These are phyloP conservation scores for Alternaria dauci DNA, from an alignment of 2,329 filamentous ascomycete genomes.

Conservation along the genomic window DNA sequence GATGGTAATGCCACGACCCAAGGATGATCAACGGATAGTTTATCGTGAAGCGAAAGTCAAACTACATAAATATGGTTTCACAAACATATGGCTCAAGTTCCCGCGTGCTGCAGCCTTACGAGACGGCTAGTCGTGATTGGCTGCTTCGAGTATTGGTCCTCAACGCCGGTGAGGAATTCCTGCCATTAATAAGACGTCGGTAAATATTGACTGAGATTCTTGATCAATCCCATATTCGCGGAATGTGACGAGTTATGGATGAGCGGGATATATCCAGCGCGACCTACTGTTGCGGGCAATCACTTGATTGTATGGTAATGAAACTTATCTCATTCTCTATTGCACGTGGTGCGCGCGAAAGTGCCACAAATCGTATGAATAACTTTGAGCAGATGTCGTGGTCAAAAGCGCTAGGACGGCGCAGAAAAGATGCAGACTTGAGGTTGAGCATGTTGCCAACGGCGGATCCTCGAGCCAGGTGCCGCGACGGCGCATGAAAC, in stretches of 20 bases:
- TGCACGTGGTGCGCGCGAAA: background rate
- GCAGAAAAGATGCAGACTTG: background rate
- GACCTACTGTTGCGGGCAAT: background rate
- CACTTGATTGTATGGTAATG: background rate
- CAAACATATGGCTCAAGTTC: background rate
- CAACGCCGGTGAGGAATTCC: background rate
- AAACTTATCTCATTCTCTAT: background rate
- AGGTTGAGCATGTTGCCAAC: background rate
- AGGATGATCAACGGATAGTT: background rate
- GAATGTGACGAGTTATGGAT: background rate
- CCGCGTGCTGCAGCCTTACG: background rate
- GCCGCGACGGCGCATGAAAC: background rate
- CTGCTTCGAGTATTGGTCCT: background rate
- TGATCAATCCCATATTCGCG: background rate
- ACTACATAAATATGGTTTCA: background rate
- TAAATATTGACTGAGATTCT: background rate
- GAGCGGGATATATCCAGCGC: background rate
- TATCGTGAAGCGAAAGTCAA: conserved; percentile 13
- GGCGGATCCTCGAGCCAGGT: conserved; percentile 4
- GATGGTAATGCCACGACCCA: conserved; percentile 1
- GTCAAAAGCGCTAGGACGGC: background rate
- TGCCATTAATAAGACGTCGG: background rate
- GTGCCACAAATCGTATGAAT: background rate
- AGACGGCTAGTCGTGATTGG: background rate
- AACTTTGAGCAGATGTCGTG: conserved; percentile 1